Base-by-base conservation (phyloP, 2,329 filamentous ascomycete genomes). In the Trichoderma breve region DNA sequence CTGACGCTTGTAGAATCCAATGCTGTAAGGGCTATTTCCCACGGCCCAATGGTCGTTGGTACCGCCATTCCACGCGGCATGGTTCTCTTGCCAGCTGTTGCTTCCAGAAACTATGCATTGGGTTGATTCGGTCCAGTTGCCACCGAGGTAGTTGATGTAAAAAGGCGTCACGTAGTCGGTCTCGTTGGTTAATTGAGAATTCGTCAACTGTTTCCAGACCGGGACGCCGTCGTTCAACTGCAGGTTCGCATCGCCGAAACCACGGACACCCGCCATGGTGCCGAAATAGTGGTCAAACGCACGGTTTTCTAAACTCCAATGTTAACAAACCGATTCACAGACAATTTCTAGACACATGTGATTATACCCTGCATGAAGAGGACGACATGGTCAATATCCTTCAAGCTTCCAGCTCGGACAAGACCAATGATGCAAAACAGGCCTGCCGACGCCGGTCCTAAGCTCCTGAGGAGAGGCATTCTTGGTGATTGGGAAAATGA, bases 171-270 rank as follows among this genome's bases (percentile, higher is more conserved):
- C 79, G 18, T 81, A 81, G 5, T 82, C 79, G 1, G 84, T 79
- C 3, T 79, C 76, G 4, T 78, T 83, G 4, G 82, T 83, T 74
- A 85, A 76, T 15, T 74, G 73, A 1, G 80, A 73, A 51, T 81
- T 78, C 18, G 85, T 81, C n/a, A 79, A 81, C 80, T 87, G 86
- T 71, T 86, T 80, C 81, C 82, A 87, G 21, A 86, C 83, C 2
- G 83, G 79, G 28, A 79, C 77, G 3, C 83, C 82, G 73, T 83
- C 79, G 67, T 87, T 87, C 65, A 84, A 77, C 73, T 87, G 85
- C 1, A 86, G 81, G 71, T 89, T 89, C 6, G 87, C 86, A 73
- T 89, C 87, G 30, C 83, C 84, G 77, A 88, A 88, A 6, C 86
- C 86, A 47, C 86, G 83, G 47, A 87, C 84, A 24, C 86, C 86